Evolutionary conservation across 805 yeast genomes (phyloP).

Genomic region (Phaffomyces thermotolerans): DNA sequence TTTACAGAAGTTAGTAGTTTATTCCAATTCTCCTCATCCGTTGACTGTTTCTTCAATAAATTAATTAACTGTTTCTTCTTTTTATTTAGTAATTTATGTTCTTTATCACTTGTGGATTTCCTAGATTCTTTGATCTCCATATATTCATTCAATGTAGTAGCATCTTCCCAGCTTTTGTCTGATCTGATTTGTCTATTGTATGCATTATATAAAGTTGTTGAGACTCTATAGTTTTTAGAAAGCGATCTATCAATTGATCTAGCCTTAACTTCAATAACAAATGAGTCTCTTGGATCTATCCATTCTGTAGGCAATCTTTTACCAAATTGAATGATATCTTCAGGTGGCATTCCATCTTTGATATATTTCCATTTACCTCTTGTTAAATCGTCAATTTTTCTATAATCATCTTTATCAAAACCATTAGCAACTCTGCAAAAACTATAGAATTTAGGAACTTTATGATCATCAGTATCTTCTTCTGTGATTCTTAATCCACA

Average conservation of each 20-base stretch:
- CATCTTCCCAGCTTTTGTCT: constrained; percentile 57
- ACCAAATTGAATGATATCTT: constrained; percentile 45
- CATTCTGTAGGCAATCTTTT: constrained; percentile 58
- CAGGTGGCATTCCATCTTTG: constrained; percentile 34
- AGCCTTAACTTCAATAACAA: constrained; percentile 80
- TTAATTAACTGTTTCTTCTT: constrained; percentile 16
- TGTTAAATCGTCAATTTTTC: constrained; percentile 48
- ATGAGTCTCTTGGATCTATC: constrained; percentile 71
- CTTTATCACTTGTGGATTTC: constrained; percentile 14
- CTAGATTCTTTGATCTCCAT: constrained; percentile 25
- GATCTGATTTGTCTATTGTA: constrained; percentile 59
- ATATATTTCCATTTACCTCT: constrained; percentile 53
- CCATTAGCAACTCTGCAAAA: constrained; percentile 86
- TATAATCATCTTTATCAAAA: constrained; percentile 55
- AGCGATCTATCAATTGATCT: constrained; percentile 53
- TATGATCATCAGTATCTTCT: constrained; percentile 21
- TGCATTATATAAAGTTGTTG: constrained; percentile 68
- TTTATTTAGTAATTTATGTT: constrained; percentile 24
- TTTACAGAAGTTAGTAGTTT: constrained; percentile 13
- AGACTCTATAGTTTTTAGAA: constrained; percentile 47
- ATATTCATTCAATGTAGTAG: constrained; percentile 52
- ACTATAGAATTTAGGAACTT: constrained; percentile 39
- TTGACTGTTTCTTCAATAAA: constrained; percentile 6
- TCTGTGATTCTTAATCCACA: constrained; percentile 58
- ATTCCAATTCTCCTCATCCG: constrained; percentile 20